Evolutionary conservation across 108 stramenopile species (phyloP), one percentile per base, ranked within the genome.

Genomic region (Bacterosira constricta): DNA sequence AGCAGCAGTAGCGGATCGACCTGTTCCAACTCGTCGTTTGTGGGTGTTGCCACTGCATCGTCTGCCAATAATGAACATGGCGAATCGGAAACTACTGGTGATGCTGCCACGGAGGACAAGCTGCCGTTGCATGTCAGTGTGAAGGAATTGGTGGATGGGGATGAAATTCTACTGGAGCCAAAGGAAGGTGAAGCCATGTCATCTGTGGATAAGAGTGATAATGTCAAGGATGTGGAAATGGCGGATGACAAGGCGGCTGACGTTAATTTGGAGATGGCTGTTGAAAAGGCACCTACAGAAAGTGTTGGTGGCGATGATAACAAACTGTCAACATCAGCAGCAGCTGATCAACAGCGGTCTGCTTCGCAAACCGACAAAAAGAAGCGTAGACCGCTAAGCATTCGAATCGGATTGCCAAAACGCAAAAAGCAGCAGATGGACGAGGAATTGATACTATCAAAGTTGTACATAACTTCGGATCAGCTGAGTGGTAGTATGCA

Each of bases 371-470:
- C 46, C 2, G 49, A 64, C 25, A 54, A 54, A 20, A 77, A 70
- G 56, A 77, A 77, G 38, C 63, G 52, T 37, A 38, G 68, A 26
- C 75, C 75, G 3, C 61, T 76, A 25, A 46, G 58, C 26, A 77
- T 77, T 45, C 63, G 53, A 27, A 77, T 77, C 50, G 62, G 61
- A 35, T 27, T 77, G 44, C 69, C 76, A 20, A 61, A 63, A 7
- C 39, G 62, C 15, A 58, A 44, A 32, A 41, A 44, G 13, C 46
- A 58, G 55, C 58, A 59, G 47, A 26, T 59, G 11, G 42, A 34
- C 25, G 69, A 69, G 46, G 57, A 55, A 61, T 47, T 46, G 63
- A 77, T 27, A 63, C 17, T 36, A 23, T 21, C 42, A 41, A 69
- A 45, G n/a, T n/a, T n/a, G n/a, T n/a, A n/a, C n/a, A n/a, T n/a